These are phyloP conservation scores for Penicillium griseofulvum DNA, from an alignment of 2,329 filamentous ascomycete species.

Conservation along the genomic window DNA sequence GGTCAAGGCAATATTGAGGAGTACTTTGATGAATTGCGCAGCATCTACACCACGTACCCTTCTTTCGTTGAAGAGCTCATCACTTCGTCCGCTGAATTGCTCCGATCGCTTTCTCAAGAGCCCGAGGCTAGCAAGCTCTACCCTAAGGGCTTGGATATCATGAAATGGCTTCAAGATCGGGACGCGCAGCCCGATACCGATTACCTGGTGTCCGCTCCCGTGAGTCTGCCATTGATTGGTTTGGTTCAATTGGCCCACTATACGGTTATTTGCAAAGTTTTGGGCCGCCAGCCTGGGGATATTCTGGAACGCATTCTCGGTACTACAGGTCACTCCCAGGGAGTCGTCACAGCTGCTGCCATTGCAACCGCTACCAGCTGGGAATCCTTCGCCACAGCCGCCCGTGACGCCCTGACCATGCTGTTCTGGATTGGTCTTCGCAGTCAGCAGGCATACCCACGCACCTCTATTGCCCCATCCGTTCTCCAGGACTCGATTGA, in stretches of 20 bases:
- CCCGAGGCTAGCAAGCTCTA: constrained; percentile 91
- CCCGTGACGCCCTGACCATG: constrained; percentile 78
- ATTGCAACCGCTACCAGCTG: constrained; percentile 88
- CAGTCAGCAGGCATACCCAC: constrained; percentile 95
- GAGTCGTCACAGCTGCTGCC: constrained; percentile 87
- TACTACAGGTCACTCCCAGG: constrained; percentile 94
- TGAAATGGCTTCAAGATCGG: constrained; percentile 85
- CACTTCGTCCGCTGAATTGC: constrained; percentile 73
- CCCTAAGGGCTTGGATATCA: constrained; percentile 91
- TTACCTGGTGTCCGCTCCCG: constrained; percentile 89
- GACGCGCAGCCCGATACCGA: constrained; percentile 91
- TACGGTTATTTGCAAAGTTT: constrained; percentile 84
- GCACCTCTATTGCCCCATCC: constrained; percentile 86
- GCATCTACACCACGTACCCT: constrained; percentile 87
- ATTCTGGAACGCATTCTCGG: constrained; percentile 81
- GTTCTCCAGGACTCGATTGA: constrained; percentile 91
- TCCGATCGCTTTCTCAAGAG: constrained; percentile 81
- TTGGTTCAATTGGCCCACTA: constrained; percentile 96
- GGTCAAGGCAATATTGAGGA: constrained; percentile 99
- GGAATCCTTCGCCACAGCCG: constrained; percentile 82
- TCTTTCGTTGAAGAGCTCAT: constrained; percentile 87
- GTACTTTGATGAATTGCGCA: constrained; percentile 95
- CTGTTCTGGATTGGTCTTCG: constrained; percentile 98
- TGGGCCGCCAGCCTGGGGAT: constrained; percentile 85
- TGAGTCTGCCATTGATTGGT: constrained; percentile 94